Percentiles rank a stretch among this genome's conserved stretches.
Conservation (phyloP, 2,329 filamentous ascomycete species). For the Exophiala oligosperma region DNA sequence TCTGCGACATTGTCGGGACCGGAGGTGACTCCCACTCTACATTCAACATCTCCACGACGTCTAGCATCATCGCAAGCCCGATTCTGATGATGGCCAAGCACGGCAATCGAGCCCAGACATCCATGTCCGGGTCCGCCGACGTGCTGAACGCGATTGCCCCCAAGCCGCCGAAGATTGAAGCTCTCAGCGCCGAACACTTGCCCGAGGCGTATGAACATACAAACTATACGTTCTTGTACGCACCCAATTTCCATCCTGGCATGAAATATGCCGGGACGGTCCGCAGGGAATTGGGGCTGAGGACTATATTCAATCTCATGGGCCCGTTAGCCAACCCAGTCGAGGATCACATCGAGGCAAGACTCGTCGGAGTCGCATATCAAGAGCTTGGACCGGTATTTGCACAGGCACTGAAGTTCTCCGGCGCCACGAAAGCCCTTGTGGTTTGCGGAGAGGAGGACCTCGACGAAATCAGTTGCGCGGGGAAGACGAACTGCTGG, state of each 20-base stretch:
- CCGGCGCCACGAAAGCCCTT: slow-evolving; percentile 78
- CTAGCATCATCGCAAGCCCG: slow-evolving; percentile 86
- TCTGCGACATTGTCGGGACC: slow-evolving; percentile 96
- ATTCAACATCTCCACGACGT: slow-evolving; percentile 96
- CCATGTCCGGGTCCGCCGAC: slow-evolving; percentile 92
- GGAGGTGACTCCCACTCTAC: slow-evolving; percentile 96
- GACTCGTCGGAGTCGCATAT: slow-evolving; percentile 89
- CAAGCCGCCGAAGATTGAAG: slow-evolving; percentile 69
- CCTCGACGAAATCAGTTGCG: slow-evolving; percentile 92
- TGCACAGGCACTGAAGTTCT: slow-evolving; percentile 75
- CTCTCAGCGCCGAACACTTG: slow-evolving; percentile 71
- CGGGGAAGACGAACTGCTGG: slow-evolving; percentile 88
- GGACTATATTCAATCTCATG: slow-evolving; percentile 96
- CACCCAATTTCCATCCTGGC: slow-evolving; percentile 92
- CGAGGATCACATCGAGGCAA: slow-evolving; percentile 79
- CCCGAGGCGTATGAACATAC: slow-evolving; percentile 70
- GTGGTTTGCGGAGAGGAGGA: slow-evolving; percentile 94
- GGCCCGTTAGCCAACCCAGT: slow-evolving; percentile 91
- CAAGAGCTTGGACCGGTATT: slow-evolving; percentile 86
- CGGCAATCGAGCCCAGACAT: slow-evolving; percentile 92
- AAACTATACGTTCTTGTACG: slow-evolving; percentile 95
- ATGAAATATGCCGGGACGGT: slow-evolving; percentile 88
- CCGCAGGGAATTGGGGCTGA: slow-evolving; percentile 83
- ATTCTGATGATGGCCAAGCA: slow-evolving; percentile 88
- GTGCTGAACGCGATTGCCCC: slow-evolving; percentile 76